A percentile compares a stretch with the other conserved stretches of the same genome.
These are phyloP conservation scores for Eragrostis tef DNA, from an alignment of 202 grass and related monocot genomes.

Conservation along the genomic window DNA sequence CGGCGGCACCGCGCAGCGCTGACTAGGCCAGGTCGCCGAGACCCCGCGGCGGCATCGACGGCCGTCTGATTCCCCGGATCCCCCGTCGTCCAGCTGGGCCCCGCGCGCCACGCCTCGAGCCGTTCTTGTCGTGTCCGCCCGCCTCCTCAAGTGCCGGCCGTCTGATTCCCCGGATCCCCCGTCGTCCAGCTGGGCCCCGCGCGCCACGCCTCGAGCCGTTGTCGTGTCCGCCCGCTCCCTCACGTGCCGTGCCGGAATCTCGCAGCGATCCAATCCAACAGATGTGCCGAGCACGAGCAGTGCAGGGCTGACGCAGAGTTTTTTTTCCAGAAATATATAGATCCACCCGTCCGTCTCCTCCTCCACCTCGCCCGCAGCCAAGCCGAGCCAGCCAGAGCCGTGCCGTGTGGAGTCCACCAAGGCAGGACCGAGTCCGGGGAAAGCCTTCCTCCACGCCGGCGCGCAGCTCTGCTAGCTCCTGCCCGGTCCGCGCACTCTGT, in stretches of 20 bases:
- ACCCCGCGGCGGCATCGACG: not conserved
- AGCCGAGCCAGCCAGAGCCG: no score
- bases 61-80: no score
- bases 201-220: constrained; percentile 2
- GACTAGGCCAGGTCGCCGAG: not conserved
- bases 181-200: not conserved
- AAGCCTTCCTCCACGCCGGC: not conserved
- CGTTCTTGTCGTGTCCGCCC: no score
- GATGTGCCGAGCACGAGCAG: not conserved
- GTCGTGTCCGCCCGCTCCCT: constrained; percentile 7
- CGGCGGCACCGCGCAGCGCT: not conserved
- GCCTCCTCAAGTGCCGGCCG: no score
- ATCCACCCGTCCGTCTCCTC: constrained; percentile 7
- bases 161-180: not conserved
- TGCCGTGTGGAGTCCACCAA: not conserved
- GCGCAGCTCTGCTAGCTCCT: not conserved
- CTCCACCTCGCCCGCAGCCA: not conserved
- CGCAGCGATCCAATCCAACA: constrained; percentile 3
- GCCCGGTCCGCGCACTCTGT: constrained; percentile 11
- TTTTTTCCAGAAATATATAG: constrained; percentile 18
- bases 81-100: no score
- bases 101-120: no score
- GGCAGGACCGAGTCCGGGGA: not conserved
- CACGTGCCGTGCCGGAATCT: constrained; percentile 39
- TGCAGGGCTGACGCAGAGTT: not conserved